phyloP scores from a whole-genome alignment of 1,284 basidiomycete species.

The Fomitiporia mediterranea region DNA sequence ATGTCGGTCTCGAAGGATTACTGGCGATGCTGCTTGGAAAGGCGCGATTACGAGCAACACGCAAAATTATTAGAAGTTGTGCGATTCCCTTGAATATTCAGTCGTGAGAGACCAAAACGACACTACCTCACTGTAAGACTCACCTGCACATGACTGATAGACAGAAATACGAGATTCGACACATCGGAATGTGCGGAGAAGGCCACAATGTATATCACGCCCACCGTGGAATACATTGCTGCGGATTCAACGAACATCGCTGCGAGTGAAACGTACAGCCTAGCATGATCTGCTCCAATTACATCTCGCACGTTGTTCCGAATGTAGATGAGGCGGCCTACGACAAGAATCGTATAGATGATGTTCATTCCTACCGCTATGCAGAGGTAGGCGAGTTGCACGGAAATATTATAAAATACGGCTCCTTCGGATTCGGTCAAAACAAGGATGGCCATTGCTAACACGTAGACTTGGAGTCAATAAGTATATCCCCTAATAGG shows the following conservation, averaged over 20 bases:
- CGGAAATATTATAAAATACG: constrained; percentile 26
- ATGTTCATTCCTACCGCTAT: constrained; percentile 29
- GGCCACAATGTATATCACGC: constrained; percentile 1
- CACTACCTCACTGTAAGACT: neutral
- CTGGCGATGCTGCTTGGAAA: neutral
- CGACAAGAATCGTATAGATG: constrained; percentile 30
- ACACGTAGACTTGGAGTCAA: neutral
- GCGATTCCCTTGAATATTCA: constrained; percentile 25
- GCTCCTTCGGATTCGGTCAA: constrained; percentile 24
- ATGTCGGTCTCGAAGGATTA: neutral
- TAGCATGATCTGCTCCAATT: constrained; percentile 24
- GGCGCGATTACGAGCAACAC: neutral
- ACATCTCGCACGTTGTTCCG: constrained; percentile 21
- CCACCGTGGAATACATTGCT: constrained; percentile 2
- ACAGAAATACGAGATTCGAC: constrained; percentile 6
- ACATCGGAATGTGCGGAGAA: constrained; percentile 1
- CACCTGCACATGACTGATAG: constrained; percentile 13
- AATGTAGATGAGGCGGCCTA: constrained; percentile 23
- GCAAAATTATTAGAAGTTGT: constrained; percentile 8
- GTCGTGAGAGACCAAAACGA: constrained; percentile 26
- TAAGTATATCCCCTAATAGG: neutral
- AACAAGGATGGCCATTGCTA: constrained; percentile 28
- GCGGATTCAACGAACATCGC: constrained; percentile 29
- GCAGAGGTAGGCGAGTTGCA: constrained; percentile 28
- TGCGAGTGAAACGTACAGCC: constrained; percentile 22